Evolutionary conservation across 2,329 filamentous ascomycete species (phyloP).

Genomic region (Trichoderma simmonsii): DNA sequence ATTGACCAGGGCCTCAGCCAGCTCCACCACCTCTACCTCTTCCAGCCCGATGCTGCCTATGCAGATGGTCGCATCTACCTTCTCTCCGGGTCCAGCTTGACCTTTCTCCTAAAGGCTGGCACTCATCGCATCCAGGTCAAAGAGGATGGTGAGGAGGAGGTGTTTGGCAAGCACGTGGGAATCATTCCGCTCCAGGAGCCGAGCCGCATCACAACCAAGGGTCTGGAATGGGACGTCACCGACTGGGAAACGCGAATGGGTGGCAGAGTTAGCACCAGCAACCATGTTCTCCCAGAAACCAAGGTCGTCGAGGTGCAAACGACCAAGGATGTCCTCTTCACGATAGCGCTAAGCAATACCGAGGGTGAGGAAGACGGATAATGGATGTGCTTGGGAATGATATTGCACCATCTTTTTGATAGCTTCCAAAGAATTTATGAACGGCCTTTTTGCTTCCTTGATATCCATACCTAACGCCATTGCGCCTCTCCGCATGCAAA

Average conservation of each 20-base stretch:
- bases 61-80: constrained; percentile 65
- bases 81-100: constrained; percentile 75
- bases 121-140: constrained; percentile 66
- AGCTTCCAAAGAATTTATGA: constrained; percentile 1
- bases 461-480: constrained; percentile 13
- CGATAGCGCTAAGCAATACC: constrained; percentile 57
- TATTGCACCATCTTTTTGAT: constrained; percentile 1
- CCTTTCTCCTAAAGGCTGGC: constrained; percentile 72
- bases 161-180: constrained; percentile 77
- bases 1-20: constrained; percentile 91
- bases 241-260: constrained; percentile 78
- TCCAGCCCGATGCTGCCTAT: constrained; percentile 51
- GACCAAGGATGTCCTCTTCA: constrained; percentile 67
- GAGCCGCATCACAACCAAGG: constrained; percentile 72
- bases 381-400: neutral
- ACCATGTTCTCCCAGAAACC: constrained; percentile 62
- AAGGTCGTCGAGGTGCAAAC: constrained; percentile 62
- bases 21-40: constrained; percentile 76
- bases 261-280: constrained; percentile 73
- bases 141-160: constrained; percentile 41
- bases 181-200: constrained; percentile 81
- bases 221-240: constrained; percentile 86
- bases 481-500: constrained; percentile 19
- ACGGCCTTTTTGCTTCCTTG: constrained; percentile 10
- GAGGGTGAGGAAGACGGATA: constrained; percentile 36